These are phyloP conservation scores for Tinospora cordifolia DNA, from an alignment of 164 flowering plant genomes.

Conservation along the genomic window DNA sequence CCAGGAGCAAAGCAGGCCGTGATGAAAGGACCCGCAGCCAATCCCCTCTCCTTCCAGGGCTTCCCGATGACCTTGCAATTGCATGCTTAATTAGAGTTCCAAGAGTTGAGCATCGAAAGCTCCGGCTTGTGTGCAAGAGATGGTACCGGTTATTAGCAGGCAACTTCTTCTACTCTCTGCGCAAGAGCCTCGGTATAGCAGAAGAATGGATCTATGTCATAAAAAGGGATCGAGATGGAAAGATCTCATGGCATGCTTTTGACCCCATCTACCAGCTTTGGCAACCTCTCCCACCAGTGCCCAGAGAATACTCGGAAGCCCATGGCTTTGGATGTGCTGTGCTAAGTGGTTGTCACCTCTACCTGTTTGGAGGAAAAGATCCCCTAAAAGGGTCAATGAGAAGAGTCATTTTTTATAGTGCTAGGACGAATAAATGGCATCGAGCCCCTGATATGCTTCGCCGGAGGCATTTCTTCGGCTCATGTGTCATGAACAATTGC, in stretches of 20 bases:
- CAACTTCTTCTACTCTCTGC: conserved; percentile 68
- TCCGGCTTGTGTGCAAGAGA: conserved; percentile 80
- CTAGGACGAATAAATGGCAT: conserved; percentile 84
- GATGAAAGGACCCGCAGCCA: conserved; percentile 48
- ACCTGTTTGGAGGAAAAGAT: conserved; percentile 75
- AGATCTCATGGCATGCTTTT: conserved; percentile 80
- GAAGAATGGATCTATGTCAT: conserved; percentile 86
- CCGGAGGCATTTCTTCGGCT: conserved; percentile 64
- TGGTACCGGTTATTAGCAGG: conserved; percentile 74
- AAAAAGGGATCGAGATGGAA: conserved; percentile 67
- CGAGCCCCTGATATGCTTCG: conserved; percentile 92
- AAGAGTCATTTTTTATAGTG: conserved; percentile 65
- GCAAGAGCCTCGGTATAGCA: conserved; percentile 59
- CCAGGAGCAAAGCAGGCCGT: conserved; percentile 41
- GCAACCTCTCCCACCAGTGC: conserved; percentile 87
- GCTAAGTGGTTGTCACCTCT: conserved; percentile 74
- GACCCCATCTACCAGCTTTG: conserved; percentile 76
- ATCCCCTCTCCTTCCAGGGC: conserved; percentile 77
- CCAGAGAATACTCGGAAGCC: conserved; percentile 62
- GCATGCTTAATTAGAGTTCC: conserved; percentile 83
- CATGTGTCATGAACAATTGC: conserved; percentile 84
- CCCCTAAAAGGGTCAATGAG: conserved; percentile 79
- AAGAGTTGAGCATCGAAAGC: conserved; percentile 59
- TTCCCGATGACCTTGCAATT: conserved; percentile 94
- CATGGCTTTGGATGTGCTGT: conserved; percentile 82